Conservation (phyloP, 768 basidiomycete species). For the Suillus tomentosus region DNA sequence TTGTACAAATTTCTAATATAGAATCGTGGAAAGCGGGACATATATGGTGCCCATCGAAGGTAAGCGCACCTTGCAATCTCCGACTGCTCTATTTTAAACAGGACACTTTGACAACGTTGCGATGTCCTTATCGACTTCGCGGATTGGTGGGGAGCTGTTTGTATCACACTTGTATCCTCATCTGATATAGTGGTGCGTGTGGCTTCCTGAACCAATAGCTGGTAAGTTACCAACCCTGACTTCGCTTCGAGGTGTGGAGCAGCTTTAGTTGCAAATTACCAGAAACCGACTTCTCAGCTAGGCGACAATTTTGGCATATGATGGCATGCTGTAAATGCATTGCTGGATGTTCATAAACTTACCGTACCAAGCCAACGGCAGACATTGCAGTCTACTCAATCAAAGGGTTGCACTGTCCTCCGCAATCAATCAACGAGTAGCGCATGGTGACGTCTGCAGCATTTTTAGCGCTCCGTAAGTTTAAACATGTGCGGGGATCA, state of each 20-base stretch:
- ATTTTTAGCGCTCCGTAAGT: not conserved
- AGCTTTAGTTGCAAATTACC: not conserved
- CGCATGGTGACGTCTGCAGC: not conserved
- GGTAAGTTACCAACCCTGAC: not conserved
- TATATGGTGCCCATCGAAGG: not conserved
- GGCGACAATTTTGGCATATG: not conserved
- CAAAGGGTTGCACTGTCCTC: not conserved
- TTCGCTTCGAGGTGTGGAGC: not conserved
- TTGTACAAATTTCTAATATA: not conserved
- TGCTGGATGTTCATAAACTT: not conserved
- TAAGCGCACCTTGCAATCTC: not conserved
- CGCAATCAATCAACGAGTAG: not conserved
- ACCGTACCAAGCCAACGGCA: not conserved
- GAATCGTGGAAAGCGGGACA: not conserved
- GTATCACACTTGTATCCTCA: constrained; percentile 18
- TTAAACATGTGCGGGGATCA: not conserved
- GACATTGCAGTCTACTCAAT: not conserved
- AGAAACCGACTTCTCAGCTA: not conserved
- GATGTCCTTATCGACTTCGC: constrained; percentile 1
- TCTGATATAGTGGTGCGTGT: not conserved
- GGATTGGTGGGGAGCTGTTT: constrained; percentile 27
- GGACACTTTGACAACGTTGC: not conserved
- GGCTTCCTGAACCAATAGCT: not conserved
- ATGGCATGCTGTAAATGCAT: not conserved
- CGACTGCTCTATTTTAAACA: constrained; percentile 4